Conservation (phyloP, 192 early-diverging fungal genomes). For the Chytriomyces confervae region DNA sequence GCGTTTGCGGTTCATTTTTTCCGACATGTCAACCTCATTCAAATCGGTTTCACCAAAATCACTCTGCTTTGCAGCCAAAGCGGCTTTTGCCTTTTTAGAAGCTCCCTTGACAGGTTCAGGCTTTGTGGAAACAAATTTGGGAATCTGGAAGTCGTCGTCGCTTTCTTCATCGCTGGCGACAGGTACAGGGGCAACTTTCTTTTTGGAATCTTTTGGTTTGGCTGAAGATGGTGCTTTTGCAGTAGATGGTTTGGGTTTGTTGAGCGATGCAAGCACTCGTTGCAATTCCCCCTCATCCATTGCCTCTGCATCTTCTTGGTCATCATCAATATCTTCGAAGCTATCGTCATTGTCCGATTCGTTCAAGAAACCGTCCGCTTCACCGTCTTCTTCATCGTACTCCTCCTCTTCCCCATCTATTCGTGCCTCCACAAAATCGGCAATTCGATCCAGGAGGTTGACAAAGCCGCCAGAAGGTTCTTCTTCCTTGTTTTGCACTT, state of each 20-base stretch:
- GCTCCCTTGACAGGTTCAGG: background rate
- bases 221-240: background rate
- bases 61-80: background rate
- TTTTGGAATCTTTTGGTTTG: conserved; percentile 3
- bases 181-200: background rate
- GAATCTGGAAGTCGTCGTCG: conserved; percentile 30
- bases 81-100: conserved; percentile 17
- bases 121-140: conserved; percentile 14
- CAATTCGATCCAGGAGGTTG: conserved; percentile 28
- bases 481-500: conserved; percentile 24
- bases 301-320: conserved; percentile 25
- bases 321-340: conserved; percentile 22
- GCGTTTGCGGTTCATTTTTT: conserved; percentile 17
- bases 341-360: conserved; percentile 34
- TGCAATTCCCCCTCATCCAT: conserved; percentile 21
- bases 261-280: conserved; percentile 1
- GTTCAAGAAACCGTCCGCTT: conserved; percentile 27
- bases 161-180: conserved; percentile 20
- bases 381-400: conserved; percentile 22
- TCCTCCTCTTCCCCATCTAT: conserved; percentile 14
- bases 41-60: conserved; percentile 29
- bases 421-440: conserved; percentile 25
- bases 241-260: background rate
- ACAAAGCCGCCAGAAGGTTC: conserved; percentile 23
- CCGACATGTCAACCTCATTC: conserved; percentile 16